Evolutionary conservation across 169 alveolate genomes (phyloP).

Genomic region (Plasmodium malariae): DNA sequence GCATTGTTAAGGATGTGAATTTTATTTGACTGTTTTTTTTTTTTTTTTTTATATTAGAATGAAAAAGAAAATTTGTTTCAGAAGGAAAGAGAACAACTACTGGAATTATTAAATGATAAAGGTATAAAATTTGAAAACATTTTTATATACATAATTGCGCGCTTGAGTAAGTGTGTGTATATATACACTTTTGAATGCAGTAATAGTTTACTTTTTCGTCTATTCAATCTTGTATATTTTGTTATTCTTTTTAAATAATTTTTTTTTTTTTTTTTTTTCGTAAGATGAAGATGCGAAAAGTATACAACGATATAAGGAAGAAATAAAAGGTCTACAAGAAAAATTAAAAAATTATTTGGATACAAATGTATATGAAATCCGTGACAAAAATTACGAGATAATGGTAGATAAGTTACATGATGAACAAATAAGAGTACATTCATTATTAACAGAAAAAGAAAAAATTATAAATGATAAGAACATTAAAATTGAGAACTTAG

Average conservation of each 20-base stretch:
- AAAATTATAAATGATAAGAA: constrained; percentile 51
- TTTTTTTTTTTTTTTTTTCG: not conserved
- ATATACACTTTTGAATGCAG: not conserved
- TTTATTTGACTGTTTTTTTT: constrained; percentile 26
- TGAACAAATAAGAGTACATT: constrained; percentile 67
- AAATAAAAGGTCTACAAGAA: constrained; percentile 34
- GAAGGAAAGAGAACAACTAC: constrained; percentile 19
- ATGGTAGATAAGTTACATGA: constrained; percentile 57
- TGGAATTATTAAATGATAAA: constrained; percentile 38
- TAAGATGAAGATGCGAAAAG: constrained; percentile 19
- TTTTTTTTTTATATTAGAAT: constrained; percentile 36
- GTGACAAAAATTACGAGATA: constrained; percentile 52
- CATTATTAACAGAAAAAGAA: constrained; percentile 58
- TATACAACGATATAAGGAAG: constrained; percentile 42
- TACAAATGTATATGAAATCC: constrained; percentile 25
- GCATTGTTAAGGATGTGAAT: not conserved
- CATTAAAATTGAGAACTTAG: constrained; percentile 36
- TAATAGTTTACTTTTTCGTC: no score
- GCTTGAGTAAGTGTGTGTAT: not conserved
- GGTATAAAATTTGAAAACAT: constrained; percentile 4
- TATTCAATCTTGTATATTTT: no score
- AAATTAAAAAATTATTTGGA: constrained; percentile 51
- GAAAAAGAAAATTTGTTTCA: constrained; percentile 45
- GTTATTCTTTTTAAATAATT: not conserved
- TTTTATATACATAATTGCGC: not conserved